A percentile compares a stretch with the other conserved stretches of the same genome.
Conservation (phyloP, 1,284 basidiomycete species). For the Neonothopanus nambi region DNA sequence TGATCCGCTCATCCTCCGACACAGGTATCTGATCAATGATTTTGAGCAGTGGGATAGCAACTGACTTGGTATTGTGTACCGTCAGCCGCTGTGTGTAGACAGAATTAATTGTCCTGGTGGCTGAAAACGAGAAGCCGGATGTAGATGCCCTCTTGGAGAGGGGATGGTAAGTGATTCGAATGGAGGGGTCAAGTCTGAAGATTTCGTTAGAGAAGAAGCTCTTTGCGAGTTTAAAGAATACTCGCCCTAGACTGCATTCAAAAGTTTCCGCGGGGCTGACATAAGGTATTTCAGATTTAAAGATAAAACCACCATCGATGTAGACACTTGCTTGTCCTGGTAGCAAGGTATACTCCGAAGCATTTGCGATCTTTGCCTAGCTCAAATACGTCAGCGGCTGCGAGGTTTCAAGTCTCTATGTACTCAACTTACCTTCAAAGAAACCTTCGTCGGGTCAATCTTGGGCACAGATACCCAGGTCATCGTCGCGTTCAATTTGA, state of each 20-base stretch:
- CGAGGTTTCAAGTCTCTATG: not conserved
- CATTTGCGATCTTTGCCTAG: conserved; percentile 33
- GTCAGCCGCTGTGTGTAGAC: conserved; percentile 9
- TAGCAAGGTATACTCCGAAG: conserved; percentile 38
- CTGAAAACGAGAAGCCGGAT: not conserved
- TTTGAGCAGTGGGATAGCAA: conserved; percentile 2
- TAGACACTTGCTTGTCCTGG: conserved; percentile 35
- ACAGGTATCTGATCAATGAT: conserved; percentile 16
- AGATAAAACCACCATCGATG: conserved; percentile 39
- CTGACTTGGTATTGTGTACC: conserved; percentile 12
- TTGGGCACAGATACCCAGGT: conserved; percentile 37
- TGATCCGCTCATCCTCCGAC: conserved; percentile 11
- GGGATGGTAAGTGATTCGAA: conserved; percentile 12
- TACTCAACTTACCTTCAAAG: conserved; percentile 24
- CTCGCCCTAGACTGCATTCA: conserved; percentile 36
- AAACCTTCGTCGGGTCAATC: conserved; percentile 25
- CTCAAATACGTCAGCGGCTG: not conserved
- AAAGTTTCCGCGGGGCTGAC: conserved; percentile 38
- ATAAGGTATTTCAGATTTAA: conserved; percentile 28
- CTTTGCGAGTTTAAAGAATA: not conserved
- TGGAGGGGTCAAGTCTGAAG: conserved; percentile 12
- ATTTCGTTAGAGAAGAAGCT: not conserved
- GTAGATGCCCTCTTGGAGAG: conserved; percentile 3
- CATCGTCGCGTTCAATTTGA: conserved; percentile 31
- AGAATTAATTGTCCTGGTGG: conserved; percentile 2